Evolutionary conservation across 768 basidiomycete genomes (phyloP), one percentile per base, ranked within the genome.

Genomic region (Trametes cubensis): DNA sequence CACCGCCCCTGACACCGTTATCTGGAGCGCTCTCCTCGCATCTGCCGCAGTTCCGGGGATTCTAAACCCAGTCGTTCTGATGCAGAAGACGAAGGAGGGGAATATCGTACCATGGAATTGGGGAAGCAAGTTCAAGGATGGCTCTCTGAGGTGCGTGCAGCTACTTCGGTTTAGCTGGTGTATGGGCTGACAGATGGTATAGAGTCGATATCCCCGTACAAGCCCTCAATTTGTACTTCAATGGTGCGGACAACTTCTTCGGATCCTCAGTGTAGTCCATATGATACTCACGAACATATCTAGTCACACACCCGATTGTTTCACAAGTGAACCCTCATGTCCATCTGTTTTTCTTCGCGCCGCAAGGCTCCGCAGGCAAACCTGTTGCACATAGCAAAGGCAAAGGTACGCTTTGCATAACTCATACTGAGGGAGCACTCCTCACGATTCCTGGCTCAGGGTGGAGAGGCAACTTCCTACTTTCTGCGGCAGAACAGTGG

Each of bases 1-100:
- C 63, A 95, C 94, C 20, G 91, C 95, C n/a, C 97, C 97, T 0
- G 92, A 98, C 72, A 90, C 89, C 3, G 78, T 92, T 20, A 90
- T 92, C 57, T 92, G 89, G 90, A 87, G 84, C 46, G 88, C 89
- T 2, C 68, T 92, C 40, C 76, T 96, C 44, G 94, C 94, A 6
- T 94, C 93, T 5, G 95, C 95, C 3, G 95, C 96, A 23, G 95
- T 97, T 2, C 96, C 95, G 0, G 94, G 96, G 0, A 96, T 98
- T 66, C 73, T 98, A 44, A 95, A 97, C 67, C 94, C 96, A 5
- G 96, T 98, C 17, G 94, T 95, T 0, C 75, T 99, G 56, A 92
- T 99, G 90, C 90, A 94, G 71, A 98, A 96, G 74, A 82, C 88
- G 23, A 84, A 80, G 62, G 88, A 88, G 63, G 95, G 93, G 1